Evolutionary conservation across 2,329 filamentous ascomycete species (phyloP).

Genomic region (Aspergillus sp.): DNA sequence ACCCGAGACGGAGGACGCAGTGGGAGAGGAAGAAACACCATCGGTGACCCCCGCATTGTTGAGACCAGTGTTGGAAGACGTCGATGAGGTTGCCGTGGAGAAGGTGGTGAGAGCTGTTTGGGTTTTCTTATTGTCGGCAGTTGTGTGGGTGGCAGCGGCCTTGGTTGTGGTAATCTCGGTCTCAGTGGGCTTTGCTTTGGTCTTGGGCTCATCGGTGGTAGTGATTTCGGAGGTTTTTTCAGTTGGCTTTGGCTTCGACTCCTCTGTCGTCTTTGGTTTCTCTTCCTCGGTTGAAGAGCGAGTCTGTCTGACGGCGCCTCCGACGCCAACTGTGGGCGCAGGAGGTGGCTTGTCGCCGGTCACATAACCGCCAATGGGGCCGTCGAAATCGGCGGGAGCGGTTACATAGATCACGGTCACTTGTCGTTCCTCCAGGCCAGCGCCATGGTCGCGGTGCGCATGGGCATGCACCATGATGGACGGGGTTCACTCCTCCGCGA

Average conservation of each 20-base stretch:
- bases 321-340: slow-evolving; percentile 25
- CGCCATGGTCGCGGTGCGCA: slow-evolving; percentile 28
- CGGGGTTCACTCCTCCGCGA: not conserved
- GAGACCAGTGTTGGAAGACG: slow-evolving; percentile 17
- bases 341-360: slow-evolving; percentile 29
- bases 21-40: slow-evolving; percentile 16
- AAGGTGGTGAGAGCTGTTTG: slow-evolving; percentile 16
- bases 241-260: slow-evolving; percentile 10
- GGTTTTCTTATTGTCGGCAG: slow-evolving; percentile 8
- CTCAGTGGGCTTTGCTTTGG: slow-evolving; percentile 15
- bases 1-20: slow-evolving; percentile 25
- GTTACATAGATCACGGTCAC: slow-evolving; percentile 52
- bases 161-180: slow-evolving; percentile 5
- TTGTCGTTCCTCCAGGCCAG: slow-evolving; percentile 19
- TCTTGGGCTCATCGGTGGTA: slow-evolving; percentile 11
- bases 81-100: slow-evolving; percentile 22
- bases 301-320: slow-evolving; percentile 24
- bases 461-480: slow-evolving; percentile 32
- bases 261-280: slow-evolving; percentile 4
- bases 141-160: slow-evolving; percentile 1
- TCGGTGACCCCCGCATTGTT: slow-evolving; percentile 16
- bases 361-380: slow-evolving; percentile 49
- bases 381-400: slow-evolving; percentile 52
- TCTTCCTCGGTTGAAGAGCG: slow-evolving; percentile 11
- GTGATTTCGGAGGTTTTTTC: not conserved